These are phyloP conservation scores for Viola odorata DNA, from an alignment of 345 rosid genomes.

Conservation along the genomic window DNA sequence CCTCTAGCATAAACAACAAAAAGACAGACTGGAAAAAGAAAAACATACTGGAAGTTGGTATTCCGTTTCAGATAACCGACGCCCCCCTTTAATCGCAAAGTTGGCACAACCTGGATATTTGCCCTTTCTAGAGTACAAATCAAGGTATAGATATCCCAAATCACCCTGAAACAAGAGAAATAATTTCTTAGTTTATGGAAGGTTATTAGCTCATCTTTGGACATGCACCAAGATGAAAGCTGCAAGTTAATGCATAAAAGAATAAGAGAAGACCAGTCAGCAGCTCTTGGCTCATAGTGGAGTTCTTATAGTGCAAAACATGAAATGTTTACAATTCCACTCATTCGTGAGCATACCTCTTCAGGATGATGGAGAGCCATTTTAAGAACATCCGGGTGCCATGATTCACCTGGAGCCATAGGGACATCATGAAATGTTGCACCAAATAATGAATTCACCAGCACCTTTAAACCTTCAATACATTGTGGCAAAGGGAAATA, in stretches of 20 bases:
- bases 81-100: conserved; percentile 87
- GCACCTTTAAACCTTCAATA: conserved; percentile 73
- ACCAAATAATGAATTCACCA: conserved; percentile 80
- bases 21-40: too few species aligned
- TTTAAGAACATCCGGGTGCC: conserved; percentile 92
- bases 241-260: not conserved
- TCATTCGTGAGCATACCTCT: conserved; percentile 48
- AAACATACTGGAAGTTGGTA: conserved; percentile 89
- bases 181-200: too few species aligned
- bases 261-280: not conserved
- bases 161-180: conserved; percentile 60
- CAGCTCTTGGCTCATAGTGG: not conserved
- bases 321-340: not conserved
- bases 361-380: conserved; percentile 81
- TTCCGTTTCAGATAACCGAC: conserved; percentile 69
- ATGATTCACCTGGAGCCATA: conserved; percentile 83
- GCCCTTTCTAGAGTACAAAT: conserved; percentile 72
- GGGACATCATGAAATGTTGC: conserved; percentile 55
- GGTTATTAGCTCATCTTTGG: too few species aligned
- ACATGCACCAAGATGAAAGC: not conserved
- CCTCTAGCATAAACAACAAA: too few species aligned
- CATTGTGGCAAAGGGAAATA: conserved; percentile 83
- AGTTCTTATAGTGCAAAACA: not conserved
- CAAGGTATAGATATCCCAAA: conserved; percentile 86
- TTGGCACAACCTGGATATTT: conserved; percentile 98